These are phyloP conservation scores for Arabis hirsuta DNA, from an alignment of 345 rosid species.

Conservation along the genomic window DNA sequence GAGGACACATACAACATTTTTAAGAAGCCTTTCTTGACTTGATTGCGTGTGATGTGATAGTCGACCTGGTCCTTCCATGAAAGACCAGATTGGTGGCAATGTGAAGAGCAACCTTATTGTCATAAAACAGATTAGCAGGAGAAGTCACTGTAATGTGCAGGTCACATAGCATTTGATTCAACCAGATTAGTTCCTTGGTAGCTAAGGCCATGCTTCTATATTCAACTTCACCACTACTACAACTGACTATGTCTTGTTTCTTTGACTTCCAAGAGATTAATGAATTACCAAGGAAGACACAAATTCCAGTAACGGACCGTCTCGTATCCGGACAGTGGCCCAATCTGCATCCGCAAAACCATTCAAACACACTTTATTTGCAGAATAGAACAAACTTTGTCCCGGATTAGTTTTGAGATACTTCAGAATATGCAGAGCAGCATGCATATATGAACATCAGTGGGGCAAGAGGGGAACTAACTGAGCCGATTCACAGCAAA, in stretches of 20 bases:
- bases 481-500: neutral
- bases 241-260: neutral
- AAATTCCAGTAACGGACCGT: neutral
- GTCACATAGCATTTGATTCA: neutral
- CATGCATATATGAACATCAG: neutral
- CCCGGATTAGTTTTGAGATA: neutral
- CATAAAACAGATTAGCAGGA: neutral
- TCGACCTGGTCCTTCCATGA: neutral
- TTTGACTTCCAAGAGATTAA: neutral
- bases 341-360: conserved; percentile 7
- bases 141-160: neutral
- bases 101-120: neutral
- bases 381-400: neutral
- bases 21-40: too few species aligned
- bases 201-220: neutral
- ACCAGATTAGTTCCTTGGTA: neutral
- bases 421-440: neutral
- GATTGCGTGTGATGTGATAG: neutral
- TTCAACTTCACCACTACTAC: neutral
- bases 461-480: neutral
- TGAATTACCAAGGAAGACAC: neutral
- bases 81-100: too few species aligned
- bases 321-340: neutral
- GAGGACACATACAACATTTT: neutral
- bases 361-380: neutral